Evolutionary conservation across 2,329 filamentous ascomycete species (phyloP), one percentile per base, ranked within the genome.

Genomic region (Pseudocercospora crystallina): DNA sequence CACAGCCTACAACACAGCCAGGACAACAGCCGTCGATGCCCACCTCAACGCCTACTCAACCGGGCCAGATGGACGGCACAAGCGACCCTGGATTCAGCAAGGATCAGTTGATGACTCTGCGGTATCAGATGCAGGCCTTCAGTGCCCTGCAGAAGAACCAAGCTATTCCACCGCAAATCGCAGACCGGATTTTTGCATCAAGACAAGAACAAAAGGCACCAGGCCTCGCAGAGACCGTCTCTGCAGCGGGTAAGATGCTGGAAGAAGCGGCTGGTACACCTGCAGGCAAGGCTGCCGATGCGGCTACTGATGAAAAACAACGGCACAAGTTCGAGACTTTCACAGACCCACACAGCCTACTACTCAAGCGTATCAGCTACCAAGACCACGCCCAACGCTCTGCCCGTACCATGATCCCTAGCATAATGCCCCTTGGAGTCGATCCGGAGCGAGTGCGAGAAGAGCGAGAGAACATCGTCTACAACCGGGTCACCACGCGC

Each of bases 71-170:
- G 39, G 60, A 64, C 41, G 52, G 54, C 33, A 30, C 51, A 9
- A 46, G 34, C 13, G 60, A 64, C n/a, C 43, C 54, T n/a, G 43
- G 47, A 15, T 59, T 96, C 67, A 85, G 84, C 10, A 80, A 81
- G 17, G 87, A 94, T 49, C 94, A 99, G 68, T 75, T 96, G 39
- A 78, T 80, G 17, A 82, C 89, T 37, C 75, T 99, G 8, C 81
- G 89, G 53, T 85, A 88, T 59, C 94, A 99, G 69, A 96, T 97
- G 43, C 80, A 86, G 61, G 91, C 92, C 0, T 97, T 96, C 73
- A 95, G 95, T 71, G 80, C 90, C 59, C 78, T 99, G 3, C 86
- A 89, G 5, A 95, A 94, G 71, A 96, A 96, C 61, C 79, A 87
- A 11, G 86, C 90, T 0, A 83, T 97, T 3, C 90, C 92, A 1